Evolutionary conservation across 2,329 filamentous ascomycete species (phyloP), one percentile per base, ranked within the genome.

Genomic region (Ploettnerulaceae sp.): DNA sequence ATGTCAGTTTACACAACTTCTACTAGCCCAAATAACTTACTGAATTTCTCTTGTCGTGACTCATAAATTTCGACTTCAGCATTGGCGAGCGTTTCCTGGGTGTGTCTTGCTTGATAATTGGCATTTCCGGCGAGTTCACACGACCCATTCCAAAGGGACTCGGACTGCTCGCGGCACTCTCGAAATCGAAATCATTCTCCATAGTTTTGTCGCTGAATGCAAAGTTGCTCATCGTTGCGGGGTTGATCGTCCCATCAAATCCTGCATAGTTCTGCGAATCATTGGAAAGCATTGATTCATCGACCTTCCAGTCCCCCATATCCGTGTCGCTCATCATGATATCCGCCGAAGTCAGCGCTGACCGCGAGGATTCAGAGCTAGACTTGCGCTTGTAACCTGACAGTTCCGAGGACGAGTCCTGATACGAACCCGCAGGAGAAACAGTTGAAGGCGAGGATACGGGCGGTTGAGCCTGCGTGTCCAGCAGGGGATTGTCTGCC

Each of bases 151-250:
- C 56, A 43, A 61, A 58, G 7, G 65, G 67, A 46, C 69, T 72
- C 5, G 79, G 77, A 50, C 77, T 83, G 55, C 72, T 79, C 2
- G 76, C 73, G 7, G 74, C 73, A 55, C 76, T 78, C 12, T 75
- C 73, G 58, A 82, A 81, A 53, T 79, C 74, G 55, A 81, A 78
- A 37, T 70, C 66, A 35, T 67, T 66, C 42, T 73, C 67, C 67
- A 75, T 71, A 41, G 69, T 69, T 54, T 68, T 67, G 49, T 73
- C 71, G 46, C 60, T 66, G 41, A 70, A 63, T 5, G 64, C 62
- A 46, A 66, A 63, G 15, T 55, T 57, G 31, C 60, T 60, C 41
- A 63, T 62, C 2, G 59, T 49, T 9, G 64, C 61, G n/a, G 66
- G 66, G 40, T 69, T 61, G 29, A 69, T 66, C 14, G 60, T 67